Evolutionary conservation across 495 filamentous ascomycete species (phyloP), one percentile per base, ranked within the genome.

Genomic region (Daldinia bambusicola): DNA sequence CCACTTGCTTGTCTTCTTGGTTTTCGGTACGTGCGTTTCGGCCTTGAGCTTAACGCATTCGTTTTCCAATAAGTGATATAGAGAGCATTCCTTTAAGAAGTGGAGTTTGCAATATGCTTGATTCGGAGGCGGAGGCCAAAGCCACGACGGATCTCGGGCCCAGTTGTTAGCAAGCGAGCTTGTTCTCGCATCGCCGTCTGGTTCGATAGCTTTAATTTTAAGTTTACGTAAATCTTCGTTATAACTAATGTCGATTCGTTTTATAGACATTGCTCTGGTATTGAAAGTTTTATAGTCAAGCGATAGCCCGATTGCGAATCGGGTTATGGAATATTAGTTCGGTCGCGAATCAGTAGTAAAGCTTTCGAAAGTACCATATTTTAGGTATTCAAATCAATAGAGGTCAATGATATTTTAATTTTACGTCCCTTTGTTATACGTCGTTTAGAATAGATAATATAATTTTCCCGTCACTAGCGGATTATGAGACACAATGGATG

Each of bases 41-140:
- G 36, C 20, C 34, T 9, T 26, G 2, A 18, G 22, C 43, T 62
- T 68, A 34, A 58, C 66, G 4, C 8, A 10, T 18, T 57, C 61
- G 16, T 53, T 69, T 6, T 63, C 61, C 6, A 36, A 20, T 36
- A 73, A 40, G 20, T 73, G 65, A 40, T 73, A 69, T 16, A 69
- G 18, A 32, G 65, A 57, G 22, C 70, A 73, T 48, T 73, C 70
- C 57, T 63, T 69, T 0, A 73, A 43, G 37, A 73, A 73, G 22
- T 69, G 70, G n/a, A 64, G 30, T 20, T 37, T 65, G 31, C 70
- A 73, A 38, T 73, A 73, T 2, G 70, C 45, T 36, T 73, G 70
- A 45, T 50, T 38, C 12, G 58, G 26, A 14, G 55, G 55, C 32
- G 61, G 50, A n/a, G 60, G 65, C 70, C 65, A 68, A 12, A 66